Conservation (phyloP, 2,329 filamentous ascomycete species). For the Atkinsonella texensis region DNA sequence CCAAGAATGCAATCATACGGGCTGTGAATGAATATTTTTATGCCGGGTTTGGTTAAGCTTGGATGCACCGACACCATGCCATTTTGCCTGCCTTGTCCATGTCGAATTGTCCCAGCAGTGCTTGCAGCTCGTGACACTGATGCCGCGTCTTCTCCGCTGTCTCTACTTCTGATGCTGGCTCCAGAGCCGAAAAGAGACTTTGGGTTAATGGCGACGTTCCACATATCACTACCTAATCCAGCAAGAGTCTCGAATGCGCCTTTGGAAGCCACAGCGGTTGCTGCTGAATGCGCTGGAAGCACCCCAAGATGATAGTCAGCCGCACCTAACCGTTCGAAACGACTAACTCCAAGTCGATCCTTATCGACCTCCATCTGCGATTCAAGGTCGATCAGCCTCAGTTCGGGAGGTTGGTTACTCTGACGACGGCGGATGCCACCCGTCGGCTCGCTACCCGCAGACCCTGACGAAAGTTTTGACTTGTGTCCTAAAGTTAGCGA, state of each 20-base stretch:
- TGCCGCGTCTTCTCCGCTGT: slow-evolving; percentile 44
- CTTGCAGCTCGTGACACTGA: slow-evolving; percentile 35
- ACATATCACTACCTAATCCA: slow-evolving; percentile 62
- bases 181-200: slow-evolving; percentile 77
- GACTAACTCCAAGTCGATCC: slow-evolving; percentile 73
- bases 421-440: slow-evolving; percentile 59
- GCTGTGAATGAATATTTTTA: slow-evolving; percentile 85
- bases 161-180: slow-evolving; percentile 57
- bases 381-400: slow-evolving; percentile 79
- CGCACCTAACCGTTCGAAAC: slow-evolving; percentile 74
- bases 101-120: slow-evolving; percentile 18
- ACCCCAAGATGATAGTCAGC: slow-evolving; percentile 87
- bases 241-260: slow-evolving; percentile 69
- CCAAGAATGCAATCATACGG: slow-evolving; percentile 94
- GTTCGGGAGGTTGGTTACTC: slow-evolving; percentile 74
- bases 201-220: slow-evolving; percentile 84
- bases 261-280: slow-evolving; percentile 48
- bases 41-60: slow-evolving; percentile 41
- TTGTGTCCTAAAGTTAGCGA: slow-evolving; percentile 24
- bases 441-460: slow-evolving; percentile 44
- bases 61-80: slow-evolving; percentile 33
- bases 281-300: slow-evolving; percentile 60
- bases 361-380: slow-evolving; percentile 82
- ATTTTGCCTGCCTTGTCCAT: slow-evolving; percentile 13
- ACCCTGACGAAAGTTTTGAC: slow-evolving; percentile 31